Percentiles rank a stretch among this genome's conserved stretches.
Conservation (phyloP, 164 flowering plant species). For the Stephania yunnanensis region DNA sequence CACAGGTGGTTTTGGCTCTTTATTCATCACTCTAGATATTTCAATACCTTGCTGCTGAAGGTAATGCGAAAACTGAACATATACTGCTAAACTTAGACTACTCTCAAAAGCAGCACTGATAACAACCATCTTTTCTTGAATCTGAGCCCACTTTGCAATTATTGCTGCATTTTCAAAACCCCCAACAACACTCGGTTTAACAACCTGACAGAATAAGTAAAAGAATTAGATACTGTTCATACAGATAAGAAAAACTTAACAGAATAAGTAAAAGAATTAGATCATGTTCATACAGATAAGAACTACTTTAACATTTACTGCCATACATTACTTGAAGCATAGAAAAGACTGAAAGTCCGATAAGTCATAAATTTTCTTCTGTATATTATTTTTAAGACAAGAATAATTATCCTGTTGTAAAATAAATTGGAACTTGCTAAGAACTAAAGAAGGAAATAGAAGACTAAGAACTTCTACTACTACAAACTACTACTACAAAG, state of each 20-base stretch:
- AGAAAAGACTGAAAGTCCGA: neutral
- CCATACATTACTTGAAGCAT: neutral
- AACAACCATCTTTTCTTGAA: constrained; percentile 71
- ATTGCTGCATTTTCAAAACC: constrained; percentile 85
- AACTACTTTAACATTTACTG: neutral
- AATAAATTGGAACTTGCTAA: no score
- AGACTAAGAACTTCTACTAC: no score
- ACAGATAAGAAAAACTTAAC: constrained; percentile 39
- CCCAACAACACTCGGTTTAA: constrained; percentile 89
- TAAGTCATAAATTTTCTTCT: neutral
- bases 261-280: constrained; percentile 2
- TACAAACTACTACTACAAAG: no score
- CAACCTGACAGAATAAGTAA: constrained; percentile 47
- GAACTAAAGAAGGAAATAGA: no score
- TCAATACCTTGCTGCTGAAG: constrained; percentile 53
- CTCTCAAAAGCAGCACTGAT: constrained; percentile 90
- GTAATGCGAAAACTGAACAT: constrained; percentile 59
- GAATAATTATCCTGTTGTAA: neutral
- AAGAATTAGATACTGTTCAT: neutral
- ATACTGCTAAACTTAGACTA: constrained; percentile 64
- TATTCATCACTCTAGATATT: constrained; percentile 31
- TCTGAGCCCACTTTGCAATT: constrained; percentile 84
- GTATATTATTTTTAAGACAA: neutral
- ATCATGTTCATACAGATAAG: neutral
- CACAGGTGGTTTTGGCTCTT: constrained; percentile 28